Conservation (phyloP, 2,329 filamentous ascomycete genomes). For the Calonectria crousiana region DNA sequence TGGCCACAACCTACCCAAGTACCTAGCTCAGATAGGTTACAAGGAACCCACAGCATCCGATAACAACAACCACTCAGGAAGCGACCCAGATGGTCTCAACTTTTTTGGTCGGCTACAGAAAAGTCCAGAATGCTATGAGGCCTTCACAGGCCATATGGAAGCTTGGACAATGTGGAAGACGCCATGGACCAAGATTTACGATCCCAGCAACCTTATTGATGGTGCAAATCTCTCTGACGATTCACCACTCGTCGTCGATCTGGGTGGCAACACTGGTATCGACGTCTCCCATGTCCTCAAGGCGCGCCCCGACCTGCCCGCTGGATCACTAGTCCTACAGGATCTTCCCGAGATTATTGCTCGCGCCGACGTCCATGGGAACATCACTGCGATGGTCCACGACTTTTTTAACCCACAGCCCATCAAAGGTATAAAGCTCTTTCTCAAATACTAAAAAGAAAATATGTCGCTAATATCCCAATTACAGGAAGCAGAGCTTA, state of each 20-base stretch:
- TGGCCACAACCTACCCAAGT: slow-evolving; percentile 33
- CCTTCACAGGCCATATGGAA: slow-evolving; percentile 35
- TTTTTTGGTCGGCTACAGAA: slow-evolving; percentile 34
- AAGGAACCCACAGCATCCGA: slow-evolving; percentile 26
- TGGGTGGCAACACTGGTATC: slow-evolving; percentile 34
- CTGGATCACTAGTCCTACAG: slow-evolving; percentile 24
- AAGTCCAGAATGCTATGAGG: slow-evolving; percentile 33
- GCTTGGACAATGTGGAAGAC: slow-evolving; percentile 36
- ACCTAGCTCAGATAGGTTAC: slow-evolving; percentile 28
- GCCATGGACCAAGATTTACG: slow-evolving; percentile 35
- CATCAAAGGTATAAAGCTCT: slow-evolving; percentile 16
- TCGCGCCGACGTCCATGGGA: slow-evolving; percentile 19
- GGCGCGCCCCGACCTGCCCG: slow-evolving; percentile 4
- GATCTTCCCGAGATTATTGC: slow-evolving; percentile 34
- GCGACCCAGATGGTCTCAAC: slow-evolving; percentile 30
- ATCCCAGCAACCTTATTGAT: slow-evolving; percentile 21
- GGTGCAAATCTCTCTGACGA: slow-evolving; percentile 17
- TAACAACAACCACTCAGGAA: slow-evolving; percentile 21
- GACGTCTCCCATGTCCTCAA: slow-evolving; percentile 31
- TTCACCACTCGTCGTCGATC: slow-evolving; percentile 30
- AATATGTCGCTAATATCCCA: background rate
- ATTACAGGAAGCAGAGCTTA: slow-evolving; percentile 53
- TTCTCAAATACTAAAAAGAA: too few species aligned
- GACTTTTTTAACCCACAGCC: slow-evolving; percentile 36
- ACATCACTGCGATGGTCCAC: slow-evolving; percentile 24